Evolutionary conservation across 257 asterid genomes (phyloP).

Genomic region (Nicotiana knightiana): DNA sequence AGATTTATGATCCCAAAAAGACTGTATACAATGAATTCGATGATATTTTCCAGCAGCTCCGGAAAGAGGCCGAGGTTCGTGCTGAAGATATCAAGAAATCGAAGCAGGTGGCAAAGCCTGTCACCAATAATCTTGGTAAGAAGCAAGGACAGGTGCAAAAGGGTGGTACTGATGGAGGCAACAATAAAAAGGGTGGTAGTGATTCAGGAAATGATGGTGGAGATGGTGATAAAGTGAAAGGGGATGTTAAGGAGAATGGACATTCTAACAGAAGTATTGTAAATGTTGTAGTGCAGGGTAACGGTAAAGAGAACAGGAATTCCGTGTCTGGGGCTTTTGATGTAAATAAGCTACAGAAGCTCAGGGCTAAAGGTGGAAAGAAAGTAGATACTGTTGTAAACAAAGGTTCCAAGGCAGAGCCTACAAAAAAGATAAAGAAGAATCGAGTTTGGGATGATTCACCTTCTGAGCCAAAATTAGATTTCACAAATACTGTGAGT

Average conservation of each 20-base stretch:
- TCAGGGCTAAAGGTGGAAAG: conserved; percentile 63
- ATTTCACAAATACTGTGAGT: conserved; percentile 65
- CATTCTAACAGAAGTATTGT: conserved; percentile 28
- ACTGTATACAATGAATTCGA: conserved; percentile 65
- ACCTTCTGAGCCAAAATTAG: conserved; percentile 57
- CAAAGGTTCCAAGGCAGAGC: conserved; percentile 62
- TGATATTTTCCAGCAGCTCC: conserved; percentile 70
- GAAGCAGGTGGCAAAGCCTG: conserved; percentile 55
- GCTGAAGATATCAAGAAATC: conserved; percentile 82
- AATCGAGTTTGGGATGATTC: conserved; percentile 81
- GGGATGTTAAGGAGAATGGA: conserved; percentile 41
- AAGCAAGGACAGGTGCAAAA: conserved; percentile 66
- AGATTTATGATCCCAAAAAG: conserved; percentile 62
- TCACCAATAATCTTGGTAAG: conserved; percentile 40
- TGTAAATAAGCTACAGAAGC: conserved; percentile 76
- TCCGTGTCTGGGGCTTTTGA: conserved; percentile 64
- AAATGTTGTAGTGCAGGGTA: conserved; percentile 32
- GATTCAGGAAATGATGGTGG: conserved; percentile 58
- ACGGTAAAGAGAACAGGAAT: conserved; percentile 55
- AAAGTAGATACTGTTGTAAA: conserved; percentile 42
- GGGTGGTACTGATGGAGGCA: conserved; percentile 53
- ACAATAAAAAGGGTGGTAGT: conserved; percentile 57
- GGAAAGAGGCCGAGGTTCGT: conserved; percentile 85
- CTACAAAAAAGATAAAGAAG: conserved; percentile 61
- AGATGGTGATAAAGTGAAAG: conserved; percentile 38